Evolutionary conservation across 1,139 yeast species (phyloP), one percentile per base, ranked within the genome.

Genomic region (Pichia sp.): DNA sequence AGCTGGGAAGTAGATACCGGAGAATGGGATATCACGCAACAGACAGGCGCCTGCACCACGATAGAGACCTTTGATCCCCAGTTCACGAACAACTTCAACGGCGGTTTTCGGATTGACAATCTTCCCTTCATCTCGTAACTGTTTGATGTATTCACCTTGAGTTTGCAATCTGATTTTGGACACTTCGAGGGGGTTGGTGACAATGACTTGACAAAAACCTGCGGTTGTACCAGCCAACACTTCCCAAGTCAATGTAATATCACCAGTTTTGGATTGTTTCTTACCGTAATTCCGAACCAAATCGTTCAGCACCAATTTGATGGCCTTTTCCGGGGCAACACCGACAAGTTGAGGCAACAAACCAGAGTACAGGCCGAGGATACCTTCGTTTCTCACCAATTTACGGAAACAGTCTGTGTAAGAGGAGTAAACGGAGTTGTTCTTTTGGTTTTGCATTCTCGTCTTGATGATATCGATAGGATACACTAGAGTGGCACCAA

Each of bases 301-400:
- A 65, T 93, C 99, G 68, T 93, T 93, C 42, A 93, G 96, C 0
- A 98, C 91, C 57, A 93, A 79, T 69, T 93, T 93, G 63, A 93
- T 93, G 43, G 98, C 99, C 72, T 93, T 93, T 68, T 93, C 99
- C 3, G 99, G 99, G 0, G 98, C 98, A 43, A 93, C 98, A 55
- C 99, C 99, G 40, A 93, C 82, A 59, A 93, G 73, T 68, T 93
- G 99, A 32, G 98, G 98, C 12, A 89, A 90, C 48, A 93, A 74
- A 48, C 99, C 99, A 12, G 96, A 85, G 67, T 93, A 93, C 48
- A 93, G 75, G n/a, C 98, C 98, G 58, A 76, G 73, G 46, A 87
- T 63, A 41, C 99, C 98, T 70, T 93, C 98, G 53, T 77, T 72
- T 44, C 75, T 70, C 32, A 91, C 54, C 47, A 91, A 90, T 62